Conservation (phyloP, 2,329 filamentous ascomycete genomes). For the Cryoendolithus antarcticus region DNA sequence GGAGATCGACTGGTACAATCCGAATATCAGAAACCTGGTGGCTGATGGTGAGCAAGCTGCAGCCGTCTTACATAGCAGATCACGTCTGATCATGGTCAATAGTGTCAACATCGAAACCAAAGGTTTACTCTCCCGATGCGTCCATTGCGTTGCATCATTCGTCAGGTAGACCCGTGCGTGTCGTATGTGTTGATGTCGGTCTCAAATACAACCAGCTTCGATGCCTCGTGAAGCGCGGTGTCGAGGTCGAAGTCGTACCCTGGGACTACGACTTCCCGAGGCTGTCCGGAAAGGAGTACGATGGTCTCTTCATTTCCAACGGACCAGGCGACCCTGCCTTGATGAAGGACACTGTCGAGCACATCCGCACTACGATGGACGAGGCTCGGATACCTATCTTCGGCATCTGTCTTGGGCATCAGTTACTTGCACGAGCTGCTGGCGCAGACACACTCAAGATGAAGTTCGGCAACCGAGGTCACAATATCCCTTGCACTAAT, state of each 20-base stretch:
- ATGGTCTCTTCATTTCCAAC: conserved; percentile 96
- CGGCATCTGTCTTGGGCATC: conserved; percentile 91
- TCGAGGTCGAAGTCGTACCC: conserved; percentile 87
- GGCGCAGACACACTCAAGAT: conserved; percentile 84
- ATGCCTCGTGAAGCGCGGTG: conserved; percentile 79
- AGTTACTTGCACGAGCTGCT: conserved; percentile 77
- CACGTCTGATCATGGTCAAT: conserved; percentile 16
- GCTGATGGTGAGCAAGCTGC: conserved; percentile 62
- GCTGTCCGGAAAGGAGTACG: conserved; percentile 70
- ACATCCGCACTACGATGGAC: conserved; percentile 63
- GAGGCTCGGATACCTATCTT: conserved; percentile 80
- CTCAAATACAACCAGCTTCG: conserved; percentile 97
- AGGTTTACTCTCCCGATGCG: conserved; percentile 67
- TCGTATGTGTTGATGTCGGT: conserved; percentile 90
- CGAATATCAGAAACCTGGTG: conserved; percentile 85
- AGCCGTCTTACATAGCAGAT: conserved; percentile 2
- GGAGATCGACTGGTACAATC: conserved; percentile 75
- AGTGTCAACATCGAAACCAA: conserved; percentile 84
- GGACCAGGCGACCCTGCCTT: conserved; percentile 90
- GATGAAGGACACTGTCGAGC: conserved; percentile 65
- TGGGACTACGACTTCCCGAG: conserved; percentile 88
- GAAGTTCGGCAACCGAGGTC: conserved; percentile 98
- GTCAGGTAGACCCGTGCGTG: conserved; percentile 72
- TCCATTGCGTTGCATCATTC: conserved; percentile 68
- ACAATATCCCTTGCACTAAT: conserved; percentile 97